phyloP scores from a whole-genome alignment of 768 basidiomycete species.

The Collybiopsis confluens region DNA sequence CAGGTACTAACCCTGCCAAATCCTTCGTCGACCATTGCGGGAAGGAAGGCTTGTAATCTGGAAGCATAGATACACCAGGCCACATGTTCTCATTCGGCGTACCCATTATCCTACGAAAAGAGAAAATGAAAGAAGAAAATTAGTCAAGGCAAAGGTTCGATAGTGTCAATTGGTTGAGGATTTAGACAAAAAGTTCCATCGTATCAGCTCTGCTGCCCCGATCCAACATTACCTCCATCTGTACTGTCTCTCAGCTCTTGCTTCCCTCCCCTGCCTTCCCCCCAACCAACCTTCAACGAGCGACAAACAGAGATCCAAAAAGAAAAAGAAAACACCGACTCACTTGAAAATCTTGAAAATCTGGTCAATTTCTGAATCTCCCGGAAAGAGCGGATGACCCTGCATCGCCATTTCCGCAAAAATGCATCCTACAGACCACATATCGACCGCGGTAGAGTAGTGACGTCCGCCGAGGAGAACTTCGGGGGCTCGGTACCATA shows the following conservation, averaged over 20 bases:
- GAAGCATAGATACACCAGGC: conserved; percentile 84
- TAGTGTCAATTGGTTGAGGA: too few relatives aligned
- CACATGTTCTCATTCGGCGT: conserved; percentile 89
- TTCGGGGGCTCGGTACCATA: conserved; percentile 99
- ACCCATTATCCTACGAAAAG: conserved; percentile 69
- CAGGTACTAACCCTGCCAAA: conserved; percentile 58
- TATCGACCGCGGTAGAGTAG: conserved; percentile 96
- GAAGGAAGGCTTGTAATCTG: conserved; percentile 96
- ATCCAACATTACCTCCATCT: too few relatives aligned
- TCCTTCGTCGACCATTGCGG: conserved; percentile 90
- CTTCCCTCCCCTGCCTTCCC: too few relatives aligned
- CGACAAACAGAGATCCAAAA: background rate
- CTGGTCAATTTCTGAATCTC: conserved; percentile 99
- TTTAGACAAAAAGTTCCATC: too few relatives aligned
- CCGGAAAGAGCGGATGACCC: conserved; percentile 88
- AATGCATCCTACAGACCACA: conserved; percentile 99
- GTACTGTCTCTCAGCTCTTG: too few relatives aligned
- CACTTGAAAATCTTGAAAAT: conserved; percentile 99
- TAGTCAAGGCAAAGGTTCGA: too few relatives aligned
- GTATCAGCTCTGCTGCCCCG: too few relatives aligned
- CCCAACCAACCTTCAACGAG: too few relatives aligned
- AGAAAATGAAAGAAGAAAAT: too few relatives aligned
- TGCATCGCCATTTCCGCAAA: conserved; percentile 98
- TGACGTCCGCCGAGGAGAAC: conserved; percentile 93
- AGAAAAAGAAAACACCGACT: conserved; percentile 20